Conservation (phyloP, 2,329 filamentous ascomycete genomes). For the Penicillium sp. region DNA sequence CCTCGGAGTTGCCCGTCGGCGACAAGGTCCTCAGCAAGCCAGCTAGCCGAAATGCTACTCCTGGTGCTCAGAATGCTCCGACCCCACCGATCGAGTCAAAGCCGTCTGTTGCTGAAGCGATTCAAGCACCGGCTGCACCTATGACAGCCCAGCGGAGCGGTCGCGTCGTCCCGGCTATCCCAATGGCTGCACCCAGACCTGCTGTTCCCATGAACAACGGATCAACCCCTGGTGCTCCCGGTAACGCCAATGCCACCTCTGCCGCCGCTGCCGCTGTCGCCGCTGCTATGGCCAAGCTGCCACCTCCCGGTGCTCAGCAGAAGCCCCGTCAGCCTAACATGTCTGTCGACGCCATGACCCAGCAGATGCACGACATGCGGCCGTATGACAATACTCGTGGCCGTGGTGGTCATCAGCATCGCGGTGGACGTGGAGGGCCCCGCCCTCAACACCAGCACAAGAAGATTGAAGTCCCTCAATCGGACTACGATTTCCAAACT, state of each 20-base stretch:
- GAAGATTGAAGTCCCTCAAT: constrained; percentile 83
- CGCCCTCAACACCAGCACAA: constrained; percentile 50
- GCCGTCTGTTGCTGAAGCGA: constrained; percentile 37
- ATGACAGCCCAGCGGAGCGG: constrained; percentile 40
- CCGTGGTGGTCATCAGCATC: constrained; percentile 40
- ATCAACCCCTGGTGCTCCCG: constrained; percentile 26
- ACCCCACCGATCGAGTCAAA: constrained; percentile 40
- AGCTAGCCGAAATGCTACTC: constrained; percentile 32
- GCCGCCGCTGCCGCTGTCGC: constrained; percentile 52
- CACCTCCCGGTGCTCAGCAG: constrained; percentile 38
- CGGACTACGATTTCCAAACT: constrained; percentile 88
- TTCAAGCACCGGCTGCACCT: constrained; percentile 28
- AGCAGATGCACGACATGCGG: constrained; percentile 47
- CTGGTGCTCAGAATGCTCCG: constrained; percentile 35
- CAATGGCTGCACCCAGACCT: constrained; percentile 38
- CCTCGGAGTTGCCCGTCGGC: constrained; percentile 44
- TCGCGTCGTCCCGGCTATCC: constrained; percentile 47
- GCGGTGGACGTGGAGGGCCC: constrained; percentile 49
- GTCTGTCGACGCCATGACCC: constrained; percentile 44
- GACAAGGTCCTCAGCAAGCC: constrained; percentile 39
- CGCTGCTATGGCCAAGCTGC: constrained; percentile 52
- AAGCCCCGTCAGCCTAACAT: constrained; percentile 32
- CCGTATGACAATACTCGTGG: constrained; percentile 40
- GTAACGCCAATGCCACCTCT: constrained; percentile 45
- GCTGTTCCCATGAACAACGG: constrained; percentile 28